A percentile compares a stretch with the other conserved stretches of the same genome.
Evolutionary conservation across 805 yeast genomes (phyloP).

Genomic region (Jamesozyma jinghongensis): DNA sequence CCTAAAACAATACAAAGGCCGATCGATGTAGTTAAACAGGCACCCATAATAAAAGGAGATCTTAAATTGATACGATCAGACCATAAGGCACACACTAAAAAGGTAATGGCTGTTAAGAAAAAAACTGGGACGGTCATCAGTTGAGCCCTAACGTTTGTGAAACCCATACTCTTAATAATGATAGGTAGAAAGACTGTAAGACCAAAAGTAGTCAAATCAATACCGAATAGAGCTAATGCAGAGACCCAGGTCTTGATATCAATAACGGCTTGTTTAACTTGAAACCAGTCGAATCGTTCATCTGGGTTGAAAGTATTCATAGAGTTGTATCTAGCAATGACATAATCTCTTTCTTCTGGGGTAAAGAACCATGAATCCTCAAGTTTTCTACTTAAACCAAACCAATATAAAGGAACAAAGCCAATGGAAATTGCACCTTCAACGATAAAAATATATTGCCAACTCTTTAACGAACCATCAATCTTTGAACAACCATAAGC

Average conservation of each 20-base stretch:
- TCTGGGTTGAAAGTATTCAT: slow-evolving; percentile 32
- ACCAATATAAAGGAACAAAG: slow-evolving; percentile 30
- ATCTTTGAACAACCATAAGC: slow-evolving; percentile 38
- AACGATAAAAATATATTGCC: slow-evolving; percentile 44
- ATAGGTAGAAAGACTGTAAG: slow-evolving; percentile 37
- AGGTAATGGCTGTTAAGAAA: slow-evolving; percentile 62
- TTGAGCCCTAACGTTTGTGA: slow-evolving; percentile 66
- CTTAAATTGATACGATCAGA: slow-evolving; percentile 50
- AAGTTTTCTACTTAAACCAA: slow-evolving; percentile 35
- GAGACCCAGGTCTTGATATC: slow-evolving; percentile 28
- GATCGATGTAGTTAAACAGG: slow-evolving; percentile 26
- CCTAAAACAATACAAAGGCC: slow-evolving; percentile 31
- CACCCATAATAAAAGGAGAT: slow-evolving; percentile 32
- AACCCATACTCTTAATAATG: slow-evolving; percentile 27
- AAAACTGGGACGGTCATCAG: slow-evolving; percentile 81
- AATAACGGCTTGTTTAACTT: slow-evolving; percentile 25
- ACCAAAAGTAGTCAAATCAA: slow-evolving; percentile 34
- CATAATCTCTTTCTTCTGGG: slow-evolving; percentile 33
- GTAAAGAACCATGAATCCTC: slow-evolving; percentile 34
- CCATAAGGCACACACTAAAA: slow-evolving; percentile 49
- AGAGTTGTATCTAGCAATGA: slow-evolving; percentile 30
- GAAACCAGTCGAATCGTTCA: slow-evolving; percentile 31
- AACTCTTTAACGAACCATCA: slow-evolving; percentile 36
- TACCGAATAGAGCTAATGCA: slow-evolving; percentile 32
- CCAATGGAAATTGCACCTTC: slow-evolving; percentile 40